Conservation (phyloP, 2,329 filamentous ascomycete genomes). For the Fusarium sp. region DNA sequence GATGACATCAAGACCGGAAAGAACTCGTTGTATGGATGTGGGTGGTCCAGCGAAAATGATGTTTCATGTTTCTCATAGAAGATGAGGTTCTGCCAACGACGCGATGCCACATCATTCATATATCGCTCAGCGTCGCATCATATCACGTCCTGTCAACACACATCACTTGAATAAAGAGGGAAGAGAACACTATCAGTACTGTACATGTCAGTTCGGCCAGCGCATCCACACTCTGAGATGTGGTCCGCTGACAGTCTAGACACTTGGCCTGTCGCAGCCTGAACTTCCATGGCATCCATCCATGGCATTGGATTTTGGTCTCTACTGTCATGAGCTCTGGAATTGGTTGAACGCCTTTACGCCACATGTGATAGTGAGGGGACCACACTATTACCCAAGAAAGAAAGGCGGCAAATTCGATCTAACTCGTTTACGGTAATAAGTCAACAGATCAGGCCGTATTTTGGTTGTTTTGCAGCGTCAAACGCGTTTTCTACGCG, state of each 20-base stretch:
- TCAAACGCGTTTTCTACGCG: slow-evolving; percentile 36
- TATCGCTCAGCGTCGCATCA: slow-evolving; percentile 31
- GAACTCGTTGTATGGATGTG: slow-evolving; percentile 1
- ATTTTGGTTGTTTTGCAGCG: slow-evolving; percentile 4
- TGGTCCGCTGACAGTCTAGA: slow-evolving; percentile 1
- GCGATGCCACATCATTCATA: slow-evolving; percentile 46
- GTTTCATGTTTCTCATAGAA: slow-evolving; percentile 24
- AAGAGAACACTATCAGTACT: not conserved
- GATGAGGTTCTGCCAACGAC: slow-evolving; percentile 38
- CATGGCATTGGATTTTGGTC: not conserved
- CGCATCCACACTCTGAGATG: slow-evolving; percentile 19
- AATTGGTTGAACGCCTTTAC: slow-evolving; percentile 39
- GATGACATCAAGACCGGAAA: slow-evolving; percentile 12
- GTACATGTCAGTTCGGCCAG: slow-evolving; percentile 15
- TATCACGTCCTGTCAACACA: slow-evolving; percentile 23
- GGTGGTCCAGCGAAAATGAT: not conserved
- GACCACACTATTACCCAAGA: slow-evolving; percentile 25
- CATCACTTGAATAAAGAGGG: not conserved
- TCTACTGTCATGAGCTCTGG: slow-evolving; percentile 12
- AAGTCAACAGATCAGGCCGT: slow-evolving; percentile 37
- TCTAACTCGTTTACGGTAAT: slow-evolving; percentile 34
- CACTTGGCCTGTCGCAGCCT: slow-evolving; percentile 19
- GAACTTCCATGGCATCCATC: not conserved
- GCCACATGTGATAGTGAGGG: slow-evolving; percentile 23
- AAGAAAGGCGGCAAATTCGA: slow-evolving; percentile 23